A percentile compares a stretch with the other conserved stretches of the same genome.
Conservation (phyloP, 176 grass and related monocot species). For the Aegilops longissima region DNA sequence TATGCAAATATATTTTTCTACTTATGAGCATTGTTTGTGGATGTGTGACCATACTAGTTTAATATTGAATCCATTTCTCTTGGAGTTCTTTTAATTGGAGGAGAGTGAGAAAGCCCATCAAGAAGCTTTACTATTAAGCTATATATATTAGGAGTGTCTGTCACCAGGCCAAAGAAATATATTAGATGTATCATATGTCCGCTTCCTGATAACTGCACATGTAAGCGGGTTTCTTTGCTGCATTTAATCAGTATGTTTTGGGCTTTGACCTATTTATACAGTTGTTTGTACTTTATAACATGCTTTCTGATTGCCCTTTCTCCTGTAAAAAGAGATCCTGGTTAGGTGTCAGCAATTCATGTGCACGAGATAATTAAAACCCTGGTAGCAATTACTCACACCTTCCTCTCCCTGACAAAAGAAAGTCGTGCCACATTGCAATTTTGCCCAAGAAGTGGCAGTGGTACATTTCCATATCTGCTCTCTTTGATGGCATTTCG, state of each 20-base stretch:
- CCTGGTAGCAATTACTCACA: background rate
- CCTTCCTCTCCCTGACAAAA: background rate
- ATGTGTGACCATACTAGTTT: background rate
- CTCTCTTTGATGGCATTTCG: slow-evolving; percentile 16
- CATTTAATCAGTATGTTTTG: slow-evolving; percentile 7
- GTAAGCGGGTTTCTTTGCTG: background rate
- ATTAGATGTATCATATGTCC: background rate
- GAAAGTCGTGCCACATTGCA: background rate
- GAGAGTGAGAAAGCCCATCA: background rate
- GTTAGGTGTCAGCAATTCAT: background rate
- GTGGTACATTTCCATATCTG: background rate
- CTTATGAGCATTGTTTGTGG: background rate
- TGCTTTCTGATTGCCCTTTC: background rate
- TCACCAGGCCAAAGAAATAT: background rate
- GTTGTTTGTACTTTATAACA: background rate
- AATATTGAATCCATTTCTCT: background rate
- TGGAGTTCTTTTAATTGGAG: slow-evolving; percentile 12
- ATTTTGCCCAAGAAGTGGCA: background rate
- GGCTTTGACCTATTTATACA: background rate
- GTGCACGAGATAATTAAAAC: background rate
- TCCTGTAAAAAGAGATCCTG: background rate
- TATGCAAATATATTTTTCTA: background rate
- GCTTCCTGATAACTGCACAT: background rate
- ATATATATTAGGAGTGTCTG: slow-evolving; percentile 3
- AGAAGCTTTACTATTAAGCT: slow-evolving; percentile 14